Evolutionary conservation across 768 basidiomycete genomes (phyloP).

Genomic region (Suillus subaureus): DNA sequence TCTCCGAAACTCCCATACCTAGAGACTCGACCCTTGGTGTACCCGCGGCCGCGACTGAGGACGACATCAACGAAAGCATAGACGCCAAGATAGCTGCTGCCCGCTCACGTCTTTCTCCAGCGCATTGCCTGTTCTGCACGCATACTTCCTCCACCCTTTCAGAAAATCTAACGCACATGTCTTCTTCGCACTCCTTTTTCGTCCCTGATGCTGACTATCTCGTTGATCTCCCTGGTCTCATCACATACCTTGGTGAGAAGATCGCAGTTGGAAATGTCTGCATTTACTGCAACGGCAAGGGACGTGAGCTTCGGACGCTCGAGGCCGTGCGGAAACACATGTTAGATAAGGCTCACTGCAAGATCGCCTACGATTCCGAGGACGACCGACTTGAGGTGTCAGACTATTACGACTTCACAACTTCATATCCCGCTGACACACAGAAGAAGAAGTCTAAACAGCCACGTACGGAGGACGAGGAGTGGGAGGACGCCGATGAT

Average conservation of each 20-base stretch:
- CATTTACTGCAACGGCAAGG: conserved; percentile 84
- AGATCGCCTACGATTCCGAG: conserved; percentile 87
- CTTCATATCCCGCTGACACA: conserved; percentile 66
- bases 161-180: conserved; percentile 87
- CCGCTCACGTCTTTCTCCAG: conserved; percentile 58
- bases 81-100: conserved; percentile 78
- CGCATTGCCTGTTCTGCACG: conserved; percentile 88
- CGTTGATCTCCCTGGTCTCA: conserved; percentile 77
- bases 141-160: conserved; percentile 51
- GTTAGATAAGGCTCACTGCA: conserved; percentile 95
- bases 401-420: conserved; percentile 91
- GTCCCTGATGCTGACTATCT: conserved; percentile 93
- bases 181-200: conserved; percentile 86
- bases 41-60: conserved; percentile 44
- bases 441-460: conserved; percentile 24
- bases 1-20: conserved; percentile 6
- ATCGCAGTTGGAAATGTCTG: conserved; percentile 92
- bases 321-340: conserved; percentile 95
- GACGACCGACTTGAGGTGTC: conserved; percentile 83
- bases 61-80: conserved; percentile 54
- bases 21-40: conserved; percentile 27
- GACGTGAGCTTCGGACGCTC: conserved; percentile 79
- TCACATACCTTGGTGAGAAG: conserved; percentile 89
- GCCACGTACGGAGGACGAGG: conserved; percentile 39
- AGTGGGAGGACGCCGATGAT: conserved; percentile 38